phyloP scores from a whole-genome alignment of 106 monocot species.

The Triglochin maritima region DNA sequence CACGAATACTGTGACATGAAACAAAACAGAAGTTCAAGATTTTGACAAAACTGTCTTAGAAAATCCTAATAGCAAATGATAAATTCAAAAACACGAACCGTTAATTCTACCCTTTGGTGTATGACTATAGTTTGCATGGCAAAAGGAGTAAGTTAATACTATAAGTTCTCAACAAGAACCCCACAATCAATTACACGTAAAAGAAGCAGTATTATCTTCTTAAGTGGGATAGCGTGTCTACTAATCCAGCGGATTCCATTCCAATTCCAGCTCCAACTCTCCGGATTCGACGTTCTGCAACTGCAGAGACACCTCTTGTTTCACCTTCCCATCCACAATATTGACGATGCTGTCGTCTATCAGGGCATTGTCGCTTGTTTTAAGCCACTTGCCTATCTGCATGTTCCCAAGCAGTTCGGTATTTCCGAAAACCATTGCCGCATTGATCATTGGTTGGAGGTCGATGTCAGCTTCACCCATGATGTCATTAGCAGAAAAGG shows the following conservation, averaged over 20 bases:
- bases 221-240: not conserved
- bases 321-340: constrained; percentile 60
- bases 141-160: no score
- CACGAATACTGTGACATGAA: no score
- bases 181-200: no score
- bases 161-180: no score
- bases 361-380: constrained; percentile 74
- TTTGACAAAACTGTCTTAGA: no score
- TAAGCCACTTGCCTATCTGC: constrained; percentile 87
- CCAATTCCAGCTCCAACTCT: constrained; percentile 57
- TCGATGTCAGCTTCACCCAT: constrained; percentile 94
- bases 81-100: no score
- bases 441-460: constrained; percentile 66
- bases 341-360: constrained; percentile 56
- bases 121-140: no score
- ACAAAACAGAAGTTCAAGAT: no score
- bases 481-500: constrained; percentile 73
- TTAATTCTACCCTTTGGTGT: no score
- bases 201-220: no score
- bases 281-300: constrained; percentile 90
- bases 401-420: constrained; percentile 51
- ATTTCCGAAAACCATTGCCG: constrained; percentile 76
- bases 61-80: no score
- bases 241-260: constrained; percentile 33
- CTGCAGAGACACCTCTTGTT: constrained; percentile 62